A percentile compares a stretch with the other conserved stretches of the same genome.
phyloP scores from a whole-genome alignment of 371 early-diverging fungal genomes.

The Apophysomyces ossiformis region DNA sequence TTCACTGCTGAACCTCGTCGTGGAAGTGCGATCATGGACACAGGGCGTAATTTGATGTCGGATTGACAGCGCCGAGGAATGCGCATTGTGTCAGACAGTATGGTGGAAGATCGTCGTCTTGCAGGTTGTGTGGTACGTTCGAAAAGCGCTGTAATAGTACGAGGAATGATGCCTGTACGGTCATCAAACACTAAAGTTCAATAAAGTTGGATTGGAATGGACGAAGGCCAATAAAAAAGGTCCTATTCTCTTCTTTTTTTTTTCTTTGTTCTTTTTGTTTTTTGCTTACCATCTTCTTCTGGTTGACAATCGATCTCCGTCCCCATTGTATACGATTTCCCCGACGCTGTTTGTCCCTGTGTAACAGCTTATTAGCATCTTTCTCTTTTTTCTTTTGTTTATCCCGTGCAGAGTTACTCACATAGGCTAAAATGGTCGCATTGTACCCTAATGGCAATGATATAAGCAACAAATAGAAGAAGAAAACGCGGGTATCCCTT shows the following conservation, averaged over 20 bases:
- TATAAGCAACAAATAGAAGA: not conserved
- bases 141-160: constrained; percentile 83
- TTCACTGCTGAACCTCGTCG: constrained; percentile 1
- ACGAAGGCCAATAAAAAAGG: no score
- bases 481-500: not conserved
- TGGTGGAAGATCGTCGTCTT: constrained; percentile 1
- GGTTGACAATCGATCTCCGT: constrained; percentile 74
- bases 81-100: constrained; percentile 1
- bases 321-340: constrained; percentile 99
- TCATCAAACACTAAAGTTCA: not conserved
- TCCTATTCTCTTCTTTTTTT: no score
- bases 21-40: constrained; percentile 34
- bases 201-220: not conserved
- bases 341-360: constrained; percentile 89
- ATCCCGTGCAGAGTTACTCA: constrained; percentile 26
- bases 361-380: not conserved
- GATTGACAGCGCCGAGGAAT: constrained; percentile 22
- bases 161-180: constrained; percentile 83
- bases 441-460: constrained; percentile 74
- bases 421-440: constrained; percentile 97
- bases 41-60: constrained; percentile 29
- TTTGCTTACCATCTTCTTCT: constrained; percentile 48
- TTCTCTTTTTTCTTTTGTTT: not conserved
- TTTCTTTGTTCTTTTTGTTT: not conserved
- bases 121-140: constrained; percentile 32